Evolutionary conservation across 495 filamentous ascomycete genomes (phyloP), one percentile per base, ranked within the genome.

Genomic region (Ascodesmis nigricans): DNA sequence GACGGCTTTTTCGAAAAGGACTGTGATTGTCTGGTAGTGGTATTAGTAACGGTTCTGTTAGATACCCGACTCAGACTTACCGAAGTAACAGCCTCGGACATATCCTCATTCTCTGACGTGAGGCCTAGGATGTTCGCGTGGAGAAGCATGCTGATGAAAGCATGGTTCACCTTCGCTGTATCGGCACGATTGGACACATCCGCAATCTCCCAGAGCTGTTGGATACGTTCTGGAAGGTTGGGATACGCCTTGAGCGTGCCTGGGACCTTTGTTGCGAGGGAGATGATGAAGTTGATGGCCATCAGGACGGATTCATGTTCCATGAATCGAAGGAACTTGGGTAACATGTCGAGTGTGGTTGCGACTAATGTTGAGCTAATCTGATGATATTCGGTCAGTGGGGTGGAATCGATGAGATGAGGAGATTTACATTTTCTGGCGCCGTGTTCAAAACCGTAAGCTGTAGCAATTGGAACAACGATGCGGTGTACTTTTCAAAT

Each of bases 151-250:
- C 26, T 36, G 14, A 48, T 35, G n/a, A 48, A 48, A 28, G 43
- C 35, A 29, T 10, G 27, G 21, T 37, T 29, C 6, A 18, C 4
- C n/a, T 21, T 37, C 2, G 18, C 22, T n/a, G 21, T 29, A 19
- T 30, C 35, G 8, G 35, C 16, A 14, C 35, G 24, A 8, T 24
- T 48, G 22, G 35, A 37, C n/a, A 43, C 31, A 16, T 46, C 39
- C 7, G 38, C 45, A 22, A 35, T 46, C 34, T 46, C 45, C 43
- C 43, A 48, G 35, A 48, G 28, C 37, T 48, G 43, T 27, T 7
- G 38, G 3, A 48, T 37, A 8, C 46, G 24, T 18, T 19, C 31
- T 29, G 33, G 38, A 22, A 48, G 28, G 22, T 24, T 27, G 11
- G 29, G 22, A 14, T 18, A 15, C 18, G 24, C 33, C 16, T 13